Evolutionary conservation across 2,329 filamentous ascomycete genomes (phyloP).

Genomic region (Metarhizium album): DNA sequence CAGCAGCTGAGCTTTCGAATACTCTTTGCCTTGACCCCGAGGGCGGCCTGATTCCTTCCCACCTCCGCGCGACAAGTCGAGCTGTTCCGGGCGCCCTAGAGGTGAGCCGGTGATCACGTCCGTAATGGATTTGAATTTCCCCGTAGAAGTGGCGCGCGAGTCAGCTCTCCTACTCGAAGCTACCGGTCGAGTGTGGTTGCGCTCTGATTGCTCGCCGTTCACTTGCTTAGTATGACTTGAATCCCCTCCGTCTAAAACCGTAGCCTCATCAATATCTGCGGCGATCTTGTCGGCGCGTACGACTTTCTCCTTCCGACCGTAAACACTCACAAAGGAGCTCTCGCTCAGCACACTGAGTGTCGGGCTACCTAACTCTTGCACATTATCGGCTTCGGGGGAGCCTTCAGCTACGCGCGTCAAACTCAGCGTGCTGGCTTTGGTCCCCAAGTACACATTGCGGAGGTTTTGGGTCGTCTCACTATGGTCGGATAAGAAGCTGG

Average conservation of each 20-base stretch:
- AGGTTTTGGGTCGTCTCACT: constrained; percentile 51
- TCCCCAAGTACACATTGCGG: constrained; percentile 46
- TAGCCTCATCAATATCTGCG: constrained; percentile 19
- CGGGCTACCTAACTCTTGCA: constrained; percentile 41
- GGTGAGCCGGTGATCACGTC: constrained; percentile 24
- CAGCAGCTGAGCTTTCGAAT: constrained; percentile 8
- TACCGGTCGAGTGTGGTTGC: constrained; percentile 2
- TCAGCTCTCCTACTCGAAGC: background rate
- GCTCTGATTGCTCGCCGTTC: background rate
- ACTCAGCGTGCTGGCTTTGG: constrained; percentile 36
- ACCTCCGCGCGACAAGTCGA: constrained; percentile 20
- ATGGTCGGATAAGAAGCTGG: constrained; percentile 52
- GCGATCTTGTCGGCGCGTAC: constrained; percentile 14
- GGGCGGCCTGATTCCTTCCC: constrained; percentile 21
- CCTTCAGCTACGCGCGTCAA: constrained; percentile 36
- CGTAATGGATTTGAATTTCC: constrained; percentile 34
- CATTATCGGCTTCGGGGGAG: constrained; percentile 23
- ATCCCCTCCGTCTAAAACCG: constrained; percentile 18
- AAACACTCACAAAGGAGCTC: constrained; percentile 56
- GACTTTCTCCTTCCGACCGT: constrained; percentile 34
- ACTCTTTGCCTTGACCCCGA: constrained; percentile 17
- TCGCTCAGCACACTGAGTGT: constrained; percentile 55
- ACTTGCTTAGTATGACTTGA: background rate
- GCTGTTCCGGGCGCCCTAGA: constrained; percentile 37
- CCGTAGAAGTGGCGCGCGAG: constrained; percentile 17